phyloP scores from a whole-genome alignment of 371 early-diverging fungal genomes.

The Circinella minor region DNA sequence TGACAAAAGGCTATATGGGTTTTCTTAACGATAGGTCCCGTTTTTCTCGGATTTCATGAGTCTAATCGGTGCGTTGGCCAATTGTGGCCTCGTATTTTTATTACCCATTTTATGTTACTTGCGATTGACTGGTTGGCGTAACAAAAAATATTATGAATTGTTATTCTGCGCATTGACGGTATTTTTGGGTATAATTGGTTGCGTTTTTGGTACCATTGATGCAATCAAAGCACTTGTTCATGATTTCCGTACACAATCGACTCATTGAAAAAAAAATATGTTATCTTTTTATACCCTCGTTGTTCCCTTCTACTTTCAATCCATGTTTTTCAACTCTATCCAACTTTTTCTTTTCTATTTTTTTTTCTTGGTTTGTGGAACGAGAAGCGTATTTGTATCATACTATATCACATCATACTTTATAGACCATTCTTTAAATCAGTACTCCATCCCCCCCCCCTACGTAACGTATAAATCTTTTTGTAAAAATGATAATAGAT shows the following conservation, averaged over 20 bases:
- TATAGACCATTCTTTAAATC: too few relatives aligned
- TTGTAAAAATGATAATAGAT: too few relatives aligned
- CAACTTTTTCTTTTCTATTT: too few relatives aligned
- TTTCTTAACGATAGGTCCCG: constrained; percentile 34
- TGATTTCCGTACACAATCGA: constrained; percentile 12
- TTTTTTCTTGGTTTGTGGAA: too few relatives aligned
- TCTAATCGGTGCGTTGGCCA: constrained; percentile 71
- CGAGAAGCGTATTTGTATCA: too few relatives aligned
- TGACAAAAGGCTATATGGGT: neutral
- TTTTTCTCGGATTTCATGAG: constrained; percentile 79
- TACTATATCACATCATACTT: too few relatives aligned
- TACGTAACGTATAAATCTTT: too few relatives aligned
- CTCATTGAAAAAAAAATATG: neutral
- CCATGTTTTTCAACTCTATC: too few relatives aligned
- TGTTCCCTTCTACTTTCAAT: too few relatives aligned
- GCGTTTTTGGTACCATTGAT: constrained; percentile 70
- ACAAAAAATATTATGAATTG: constrained; percentile 46
- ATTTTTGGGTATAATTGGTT: constrained; percentile 61
- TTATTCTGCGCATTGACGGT: constrained; percentile 61
- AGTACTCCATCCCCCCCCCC: too few relatives aligned
- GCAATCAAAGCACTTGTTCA: constrained; percentile 37
- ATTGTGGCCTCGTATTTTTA: constrained; percentile 73
- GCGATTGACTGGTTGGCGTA: constrained; percentile 59
- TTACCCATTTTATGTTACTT: constrained; percentile 71
- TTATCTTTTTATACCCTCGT: too few relatives aligned